A percentile compares a stretch with the other conserved stretches of the same genome.
phyloP scores from a whole-genome alignment of 1,284 basidiomycete species.

The Porogramme epimiltina region DNA sequence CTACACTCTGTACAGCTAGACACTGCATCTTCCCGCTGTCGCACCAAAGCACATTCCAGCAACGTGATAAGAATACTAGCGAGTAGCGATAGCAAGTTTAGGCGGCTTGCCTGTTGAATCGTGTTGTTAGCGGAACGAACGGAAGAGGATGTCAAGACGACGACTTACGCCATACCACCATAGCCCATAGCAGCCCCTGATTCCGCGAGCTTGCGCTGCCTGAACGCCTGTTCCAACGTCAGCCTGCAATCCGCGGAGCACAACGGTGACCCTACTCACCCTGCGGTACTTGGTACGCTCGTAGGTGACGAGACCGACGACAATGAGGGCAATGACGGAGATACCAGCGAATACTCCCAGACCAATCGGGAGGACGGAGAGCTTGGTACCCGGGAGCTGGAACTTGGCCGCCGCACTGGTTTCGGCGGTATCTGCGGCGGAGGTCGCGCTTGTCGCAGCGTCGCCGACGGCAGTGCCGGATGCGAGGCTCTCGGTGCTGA shows the following conservation, averaged over 20 bases:
- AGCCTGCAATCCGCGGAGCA: not conserved
- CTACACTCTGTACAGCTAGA: slow-evolving; percentile 20
- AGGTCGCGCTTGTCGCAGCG: slow-evolving; percentile 26
- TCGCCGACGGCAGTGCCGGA: slow-evolving; percentile 9
- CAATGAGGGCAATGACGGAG: slow-evolving; percentile 74
- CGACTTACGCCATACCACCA: slow-evolving; percentile 56
- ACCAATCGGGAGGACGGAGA: slow-evolving; percentile 79
- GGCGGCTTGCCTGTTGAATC: slow-evolving; percentile 23
- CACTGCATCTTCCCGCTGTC: slow-evolving; percentile 11
- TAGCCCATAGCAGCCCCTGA: slow-evolving; percentile 60
- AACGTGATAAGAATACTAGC: slow-evolving; percentile 13
- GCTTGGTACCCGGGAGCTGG: slow-evolving; percentile 66
- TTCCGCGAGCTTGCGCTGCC: slow-evolving; percentile 73
- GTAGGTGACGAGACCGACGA: slow-evolving; percentile 80
- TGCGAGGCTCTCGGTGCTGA: slow-evolving; percentile 12
- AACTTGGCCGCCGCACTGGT: slow-evolving; percentile 47
- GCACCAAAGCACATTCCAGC: slow-evolving; percentile 8
- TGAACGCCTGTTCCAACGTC: slow-evolving; percentile 58
- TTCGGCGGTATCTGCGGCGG: slow-evolving; percentile 44
- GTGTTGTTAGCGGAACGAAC: not conserved
- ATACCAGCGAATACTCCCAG: slow-evolving; percentile 81
- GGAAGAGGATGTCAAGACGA: not conserved
- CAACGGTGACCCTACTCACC: slow-evolving; percentile 39
- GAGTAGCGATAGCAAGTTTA: slow-evolving; percentile 18
- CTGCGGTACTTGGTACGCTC: slow-evolving; percentile 82